These are phyloP conservation scores for Microbotryum scabiosae DNA, from an alignment of 1,284 basidiomycete species.

Conservation along the genomic window DNA sequence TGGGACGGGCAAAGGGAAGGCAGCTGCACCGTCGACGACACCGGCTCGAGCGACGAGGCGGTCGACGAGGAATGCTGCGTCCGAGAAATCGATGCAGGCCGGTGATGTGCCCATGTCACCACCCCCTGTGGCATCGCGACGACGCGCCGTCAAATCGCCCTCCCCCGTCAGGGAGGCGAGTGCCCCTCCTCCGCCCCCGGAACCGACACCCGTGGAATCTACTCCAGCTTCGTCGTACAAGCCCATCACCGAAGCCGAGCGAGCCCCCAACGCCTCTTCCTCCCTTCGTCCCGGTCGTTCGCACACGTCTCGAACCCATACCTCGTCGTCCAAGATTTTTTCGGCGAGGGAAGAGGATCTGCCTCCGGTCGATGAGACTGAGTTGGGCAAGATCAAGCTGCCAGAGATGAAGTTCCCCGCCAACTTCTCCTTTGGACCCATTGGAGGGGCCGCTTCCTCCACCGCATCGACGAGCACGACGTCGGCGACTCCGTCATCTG, in stretches of 20 bases:
- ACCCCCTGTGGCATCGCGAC: too few species aligned
- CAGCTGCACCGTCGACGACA: neutral
- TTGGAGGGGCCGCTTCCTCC: neutral
- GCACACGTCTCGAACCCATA: constrained; percentile 26
- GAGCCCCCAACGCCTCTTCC: constrained; percentile 8
- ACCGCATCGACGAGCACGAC: neutral
- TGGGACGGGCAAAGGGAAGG: constrained; percentile 3
- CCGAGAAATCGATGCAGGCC: too few species aligned
- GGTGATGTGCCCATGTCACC: too few species aligned
- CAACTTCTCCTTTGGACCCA: constrained; percentile 16
- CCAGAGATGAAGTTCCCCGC: constrained; percentile 23
- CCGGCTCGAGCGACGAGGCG: neutral
- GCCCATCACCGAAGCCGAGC: neutral
- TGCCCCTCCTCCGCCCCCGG: constrained; percentile 1
- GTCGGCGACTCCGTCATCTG: neutral
- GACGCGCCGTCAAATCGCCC: neutral
- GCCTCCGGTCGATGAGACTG: constrained; percentile 27
- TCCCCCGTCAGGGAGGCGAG: constrained; percentile 1
- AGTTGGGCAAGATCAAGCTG: constrained; percentile 25
- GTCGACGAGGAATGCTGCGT: too few species aligned
- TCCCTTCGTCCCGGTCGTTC: constrained; percentile 31
- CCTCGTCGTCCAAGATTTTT: constrained; percentile 26
- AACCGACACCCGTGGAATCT: constrained; percentile 12
- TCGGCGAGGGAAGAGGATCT: constrained; percentile 33
- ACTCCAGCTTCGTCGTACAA: constrained; percentile 14